phyloP scores from a whole-genome alignment of 176 grass and related monocot genomes.

The Metroxylon sagu region DNA sequence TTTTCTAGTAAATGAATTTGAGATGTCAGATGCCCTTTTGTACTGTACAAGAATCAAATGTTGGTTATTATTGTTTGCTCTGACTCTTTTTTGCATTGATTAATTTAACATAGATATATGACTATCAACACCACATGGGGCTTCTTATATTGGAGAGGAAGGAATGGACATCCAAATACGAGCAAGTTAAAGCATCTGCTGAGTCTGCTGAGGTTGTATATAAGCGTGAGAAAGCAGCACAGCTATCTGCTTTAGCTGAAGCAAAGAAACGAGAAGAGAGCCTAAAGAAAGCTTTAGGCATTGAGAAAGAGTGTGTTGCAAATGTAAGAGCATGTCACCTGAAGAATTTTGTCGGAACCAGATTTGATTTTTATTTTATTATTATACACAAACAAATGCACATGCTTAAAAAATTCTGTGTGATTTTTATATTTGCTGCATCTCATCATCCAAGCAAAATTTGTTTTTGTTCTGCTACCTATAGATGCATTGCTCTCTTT shows the following conservation, averaged over 20 bases:
- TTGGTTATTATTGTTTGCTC: too few species aligned
- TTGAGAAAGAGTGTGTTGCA: constrained; percentile 72
- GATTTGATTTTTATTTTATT: not conserved
- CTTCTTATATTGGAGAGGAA: constrained; percentile 72
- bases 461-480: too few species aligned
- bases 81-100: too few species aligned
- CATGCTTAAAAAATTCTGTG: too few species aligned
- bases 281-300: constrained; percentile 54
- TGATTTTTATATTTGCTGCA: too few species aligned
- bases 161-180: constrained; percentile 52
- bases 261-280: constrained; percentile 56
- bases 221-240: constrained; percentile 57
- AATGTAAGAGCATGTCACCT: constrained; percentile 41
- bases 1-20: too few species aligned
- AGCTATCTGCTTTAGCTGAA: constrained; percentile 59
- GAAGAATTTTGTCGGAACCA: not conserved
- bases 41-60: too few species aligned
- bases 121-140: constrained; percentile 80
- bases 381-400: not conserved
- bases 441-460: too few species aligned
- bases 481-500: too few species aligned
- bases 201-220: constrained; percentile 48
- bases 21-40: too few species aligned
- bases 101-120: constrained; percentile 48
- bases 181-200: constrained; percentile 60